Evolutionary conservation across 805 yeast species (phyloP), one percentile per base, ranked within the genome.

Genomic region (Candida golubevii): DNA sequence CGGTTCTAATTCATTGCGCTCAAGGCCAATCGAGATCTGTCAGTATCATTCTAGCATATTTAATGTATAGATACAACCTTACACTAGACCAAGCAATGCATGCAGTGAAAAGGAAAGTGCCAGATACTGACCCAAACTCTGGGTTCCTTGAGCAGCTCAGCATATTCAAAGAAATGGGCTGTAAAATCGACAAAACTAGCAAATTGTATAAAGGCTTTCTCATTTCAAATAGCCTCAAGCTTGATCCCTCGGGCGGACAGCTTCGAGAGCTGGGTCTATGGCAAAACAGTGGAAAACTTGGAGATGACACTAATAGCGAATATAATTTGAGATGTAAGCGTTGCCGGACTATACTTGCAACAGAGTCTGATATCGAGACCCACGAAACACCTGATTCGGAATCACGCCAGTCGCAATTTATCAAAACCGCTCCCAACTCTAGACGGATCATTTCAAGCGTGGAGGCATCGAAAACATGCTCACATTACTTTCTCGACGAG

Each of bases 401-500:
- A 28, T 82, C 87, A 2, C 74, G 78, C 35, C 89, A 85, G 59
- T 70, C 84, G 8, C 79, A 73, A 48, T 85, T 86, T 57, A 70
- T 80, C 33, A 83, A 79, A 54, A 79, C 77, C 36, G 85, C 83
- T 1, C 80, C 80, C 23, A 73, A 79, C 49, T 77, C 83, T 18
- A 73, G 77, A 51, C 69, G 88, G 55, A 77, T 84, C 33, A 71
- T 82, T 30, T 78, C 79, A 38, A 71, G 74, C 5, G 75, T 77
- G 50, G 74, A 72, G 33, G 89, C 84, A 0, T 72, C 83, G 27
- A 60, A 66, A 18, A 63, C 61, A 6, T 91, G 99, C 63, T 85
- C 95, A 7, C 97, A 90, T 61, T 84, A 72, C 60, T 93, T 89
- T 56, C 71, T 86, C 27, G 47, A 51, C 7, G 97, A 93, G 63